phyloP scores from a whole-genome alignment of 345 rosid species.

The Boechera divaricarpa region DNA sequence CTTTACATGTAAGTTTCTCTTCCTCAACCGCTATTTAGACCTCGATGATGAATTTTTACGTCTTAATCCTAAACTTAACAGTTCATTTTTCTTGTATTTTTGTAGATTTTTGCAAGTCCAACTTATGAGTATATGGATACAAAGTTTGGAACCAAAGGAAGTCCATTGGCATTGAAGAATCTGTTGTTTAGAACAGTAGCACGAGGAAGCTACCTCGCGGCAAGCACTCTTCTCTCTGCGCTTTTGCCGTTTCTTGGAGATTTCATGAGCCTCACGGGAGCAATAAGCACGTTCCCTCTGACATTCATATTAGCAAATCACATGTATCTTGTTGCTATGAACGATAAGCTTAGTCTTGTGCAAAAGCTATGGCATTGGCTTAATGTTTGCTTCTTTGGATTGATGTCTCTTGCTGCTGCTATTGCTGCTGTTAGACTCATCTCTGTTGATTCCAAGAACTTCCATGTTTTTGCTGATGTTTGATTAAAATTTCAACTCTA shows the following conservation, averaged over 20 bases:
- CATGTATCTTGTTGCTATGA: conserved; percentile 78
- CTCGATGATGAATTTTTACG: not conserved
- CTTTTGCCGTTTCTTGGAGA: conserved; percentile 92
- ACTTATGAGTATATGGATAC: conserved; percentile 90
- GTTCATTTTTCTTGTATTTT: too few relatives aligned
- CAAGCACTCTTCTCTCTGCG: conserved; percentile 82
- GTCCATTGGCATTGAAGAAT: conserved; percentile 59
- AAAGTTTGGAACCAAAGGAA: conserved; percentile 70
- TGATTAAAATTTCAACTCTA: not conserved
- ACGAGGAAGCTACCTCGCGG: conserved; percentile 73
- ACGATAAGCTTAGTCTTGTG: conserved; percentile 46
- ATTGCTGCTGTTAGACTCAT: conserved; percentile 80
- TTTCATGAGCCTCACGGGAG: conserved; percentile 91
- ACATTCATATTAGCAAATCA: conserved; percentile 93
- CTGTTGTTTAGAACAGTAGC: conserved; percentile 69
- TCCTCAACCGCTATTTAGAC: not conserved
- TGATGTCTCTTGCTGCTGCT: conserved; percentile 70
- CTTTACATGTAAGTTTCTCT: conserved; percentile 68
- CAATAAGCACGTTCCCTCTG: conserved; percentile 81
- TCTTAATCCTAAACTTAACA: conserved; percentile 6
- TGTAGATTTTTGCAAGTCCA: conserved; percentile 92
- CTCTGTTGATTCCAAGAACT: conserved; percentile 72
- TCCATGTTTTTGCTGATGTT: conserved; percentile 84
- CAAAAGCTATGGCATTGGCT: conserved; percentile 91
- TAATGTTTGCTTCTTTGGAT: conserved; percentile 66